Evolutionary conservation across 2,329 filamentous ascomycete genomes (phyloP).

Genomic region (Knufia petricola): DNA sequence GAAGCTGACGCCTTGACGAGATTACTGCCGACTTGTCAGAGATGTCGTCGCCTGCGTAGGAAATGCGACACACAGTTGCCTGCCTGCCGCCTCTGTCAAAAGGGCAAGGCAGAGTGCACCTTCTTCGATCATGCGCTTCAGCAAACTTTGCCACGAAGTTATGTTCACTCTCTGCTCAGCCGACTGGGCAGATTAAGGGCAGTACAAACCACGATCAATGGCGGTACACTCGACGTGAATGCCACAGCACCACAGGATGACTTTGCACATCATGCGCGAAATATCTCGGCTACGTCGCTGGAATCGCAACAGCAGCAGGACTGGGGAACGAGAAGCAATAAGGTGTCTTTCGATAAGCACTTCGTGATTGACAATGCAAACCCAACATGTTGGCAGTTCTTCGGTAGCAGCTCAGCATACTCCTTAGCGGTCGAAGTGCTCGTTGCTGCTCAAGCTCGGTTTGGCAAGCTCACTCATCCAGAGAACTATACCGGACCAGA

Average conservation of each 20-base stretch:
- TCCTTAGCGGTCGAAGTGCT: constrained; percentile 22
- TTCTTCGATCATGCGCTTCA: constrained; percentile 25
- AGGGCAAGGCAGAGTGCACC: constrained; percentile 25
- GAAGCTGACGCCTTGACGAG: constrained; percentile 23
- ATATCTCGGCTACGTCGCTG: not conserved
- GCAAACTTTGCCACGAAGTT: constrained; percentile 23
- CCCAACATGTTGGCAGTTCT: constrained; percentile 24
- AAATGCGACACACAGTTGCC: constrained; percentile 25
- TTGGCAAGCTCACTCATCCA: constrained; percentile 20
- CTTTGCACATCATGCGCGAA: not conserved
- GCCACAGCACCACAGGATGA: constrained; percentile 8
- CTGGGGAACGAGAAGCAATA: not conserved
- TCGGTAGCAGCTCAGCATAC: constrained; percentile 23
- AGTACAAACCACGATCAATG: constrained; percentile 19
- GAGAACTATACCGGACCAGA: constrained; percentile 20
- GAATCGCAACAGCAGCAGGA: not conserved
- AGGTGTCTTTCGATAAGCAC: constrained; percentile 24
- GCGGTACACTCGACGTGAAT: constrained; percentile 13
- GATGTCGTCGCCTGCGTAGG: constrained; percentile 24
- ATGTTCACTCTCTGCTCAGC: constrained; percentile 23
- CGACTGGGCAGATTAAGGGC: constrained; percentile 19
- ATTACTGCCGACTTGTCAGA: constrained; percentile 23
- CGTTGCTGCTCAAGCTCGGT: constrained; percentile 21
- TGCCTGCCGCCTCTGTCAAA: constrained; percentile 24
- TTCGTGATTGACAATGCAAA: constrained; percentile 22